phyloP scores from a whole-genome alignment of 345 rosid species.

The Salix dunnii region DNA sequence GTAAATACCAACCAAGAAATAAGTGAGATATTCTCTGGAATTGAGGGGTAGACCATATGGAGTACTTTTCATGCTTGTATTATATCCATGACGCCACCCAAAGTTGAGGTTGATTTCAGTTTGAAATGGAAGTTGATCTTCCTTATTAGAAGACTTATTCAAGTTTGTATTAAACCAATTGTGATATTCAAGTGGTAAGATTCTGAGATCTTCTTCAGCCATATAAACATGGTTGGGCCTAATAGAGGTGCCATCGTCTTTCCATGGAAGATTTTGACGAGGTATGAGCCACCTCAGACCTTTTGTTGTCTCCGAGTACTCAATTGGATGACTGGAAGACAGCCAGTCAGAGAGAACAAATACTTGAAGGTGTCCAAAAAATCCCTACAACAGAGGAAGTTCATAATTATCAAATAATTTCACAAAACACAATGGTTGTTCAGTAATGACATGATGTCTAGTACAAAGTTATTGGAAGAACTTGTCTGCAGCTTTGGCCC shows the following conservation, averaged over 20 bases:
- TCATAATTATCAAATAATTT: not conserved
- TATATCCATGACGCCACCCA: conserved; percentile 23
- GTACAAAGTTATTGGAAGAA: not conserved
- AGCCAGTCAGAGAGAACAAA: conserved; percentile 55
- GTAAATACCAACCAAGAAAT: conserved; percentile 43
- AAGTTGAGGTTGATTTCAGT: conserved; percentile 7
- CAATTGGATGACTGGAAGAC: conserved; percentile 37
- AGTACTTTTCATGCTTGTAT: conserved; percentile 31
- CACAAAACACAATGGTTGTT: not conserved
- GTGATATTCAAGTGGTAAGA: not conserved
- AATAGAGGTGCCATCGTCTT: conserved; percentile 27
- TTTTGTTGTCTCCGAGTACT: conserved; percentile 53
- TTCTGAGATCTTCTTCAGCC: conserved; percentile 7
- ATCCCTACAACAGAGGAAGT: conserved; percentile 31
- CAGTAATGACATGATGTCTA: not conserved
- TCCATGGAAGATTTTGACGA: conserved; percentile 55
- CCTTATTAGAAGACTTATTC: conserved; percentile 1
- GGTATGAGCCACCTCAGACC: conserved; percentile 62
- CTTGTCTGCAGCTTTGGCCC: not conserved
- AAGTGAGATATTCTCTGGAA: conserved; percentile 40
- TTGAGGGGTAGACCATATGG: conserved; percentile 43
- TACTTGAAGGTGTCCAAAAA: conserved; percentile 57
- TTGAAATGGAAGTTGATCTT: conserved; percentile 7
- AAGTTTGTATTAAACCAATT: conserved; percentile 2
- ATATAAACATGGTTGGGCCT: conserved; percentile 35